phyloP scores from a whole-genome alignment of 2,329 filamentous ascomycete species.

The Calonectria hongkongensis region DNA sequence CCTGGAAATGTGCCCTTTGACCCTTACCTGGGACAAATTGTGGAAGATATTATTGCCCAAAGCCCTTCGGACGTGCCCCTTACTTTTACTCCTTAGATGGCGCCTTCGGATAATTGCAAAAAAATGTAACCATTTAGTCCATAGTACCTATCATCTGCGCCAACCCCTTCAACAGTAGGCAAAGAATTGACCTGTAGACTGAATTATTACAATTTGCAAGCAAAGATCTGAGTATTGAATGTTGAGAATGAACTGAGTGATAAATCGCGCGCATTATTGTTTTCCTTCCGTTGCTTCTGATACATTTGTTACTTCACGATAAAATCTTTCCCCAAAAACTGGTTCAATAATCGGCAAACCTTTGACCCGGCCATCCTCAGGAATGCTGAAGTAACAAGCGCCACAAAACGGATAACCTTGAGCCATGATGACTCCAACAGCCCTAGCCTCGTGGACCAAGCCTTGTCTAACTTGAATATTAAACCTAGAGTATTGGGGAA shows the following conservation, averaged over 20 bases:
- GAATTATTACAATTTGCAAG: neutral
- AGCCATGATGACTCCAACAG: neutral
- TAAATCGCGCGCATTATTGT: neutral
- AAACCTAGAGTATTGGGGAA: neutral
- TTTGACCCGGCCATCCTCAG: neutral
- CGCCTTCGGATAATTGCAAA: neutral
- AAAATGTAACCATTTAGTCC: neutral
- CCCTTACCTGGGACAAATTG: neutral
- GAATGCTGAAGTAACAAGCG: neutral
- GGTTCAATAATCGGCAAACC: neutral
- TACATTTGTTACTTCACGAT: neutral
- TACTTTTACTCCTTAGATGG: neutral
- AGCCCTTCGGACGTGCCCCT: neutral
- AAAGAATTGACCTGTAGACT: neutral
- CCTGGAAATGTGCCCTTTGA: neutral
- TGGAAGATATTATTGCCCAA: neutral
- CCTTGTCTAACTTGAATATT: neutral
- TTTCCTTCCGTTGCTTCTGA: neutral
- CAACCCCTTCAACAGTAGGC: neutral
- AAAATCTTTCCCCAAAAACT: neutral
- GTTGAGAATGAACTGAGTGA: neutral
- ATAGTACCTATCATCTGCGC: neutral
- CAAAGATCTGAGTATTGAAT: neutral
- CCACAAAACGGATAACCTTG: neutral
- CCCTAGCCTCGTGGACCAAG: neutral